Evolutionary conservation across 1,284 basidiomycete genomes (phyloP).

Genomic region (Cryptococcus sp.): DNA sequence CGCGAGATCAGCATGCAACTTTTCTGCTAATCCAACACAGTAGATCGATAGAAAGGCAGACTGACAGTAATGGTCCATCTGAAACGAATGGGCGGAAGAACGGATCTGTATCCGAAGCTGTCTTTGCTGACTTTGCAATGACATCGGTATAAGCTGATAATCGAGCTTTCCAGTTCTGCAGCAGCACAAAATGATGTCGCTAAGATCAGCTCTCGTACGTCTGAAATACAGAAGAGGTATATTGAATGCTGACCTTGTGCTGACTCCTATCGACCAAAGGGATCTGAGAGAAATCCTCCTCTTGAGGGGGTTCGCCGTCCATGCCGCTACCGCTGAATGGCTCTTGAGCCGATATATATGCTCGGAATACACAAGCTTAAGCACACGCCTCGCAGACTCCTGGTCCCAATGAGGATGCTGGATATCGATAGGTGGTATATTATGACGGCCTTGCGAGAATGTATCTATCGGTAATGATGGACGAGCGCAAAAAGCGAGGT

Average conservation of each 20-base stretch:
- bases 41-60: not conserved
- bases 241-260: slow-evolving; percentile 65
- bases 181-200: not conserved
- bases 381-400: not conserved
- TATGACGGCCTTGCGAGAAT: too few relatives aligned
- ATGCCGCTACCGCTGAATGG: slow-evolving; percentile 53
- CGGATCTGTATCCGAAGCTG: slow-evolving; percentile 89
- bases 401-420: too few relatives aligned
- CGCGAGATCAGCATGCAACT: not conserved
- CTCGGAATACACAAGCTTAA: not conserved
- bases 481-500: too few relatives aligned
- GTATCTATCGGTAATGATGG: too few relatives aligned
- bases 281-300: slow-evolving; percentile 88
- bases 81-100: slow-evolving; percentile 86
- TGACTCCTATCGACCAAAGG: slow-evolving; percentile 78
- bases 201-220: not conserved
- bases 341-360: not conserved
- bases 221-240: not conserved
- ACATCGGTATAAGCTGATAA: slow-evolving; percentile 90
- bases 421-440: too few relatives aligned
- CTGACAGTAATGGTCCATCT: slow-evolving; percentile 47
- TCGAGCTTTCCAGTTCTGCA: slow-evolving; percentile 92
- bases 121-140: slow-evolving; percentile 79
- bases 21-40: too few relatives aligned
- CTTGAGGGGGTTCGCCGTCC: slow-evolving; percentile 85